These are phyloP conservation scores for Prunus mira DNA, from an alignment of 306 rosid genomes.

Conservation along the genomic window DNA sequence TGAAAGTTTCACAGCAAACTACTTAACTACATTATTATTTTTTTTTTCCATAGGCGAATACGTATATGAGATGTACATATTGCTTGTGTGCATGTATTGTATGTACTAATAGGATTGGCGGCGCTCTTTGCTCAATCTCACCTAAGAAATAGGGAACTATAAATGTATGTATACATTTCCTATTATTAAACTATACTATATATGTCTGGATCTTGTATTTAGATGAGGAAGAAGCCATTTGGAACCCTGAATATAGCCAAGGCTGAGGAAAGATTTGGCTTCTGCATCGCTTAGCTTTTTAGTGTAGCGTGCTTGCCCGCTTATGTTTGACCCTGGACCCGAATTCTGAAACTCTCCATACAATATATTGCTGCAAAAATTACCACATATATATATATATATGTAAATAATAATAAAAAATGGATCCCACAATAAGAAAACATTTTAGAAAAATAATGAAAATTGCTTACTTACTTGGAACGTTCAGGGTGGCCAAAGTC, in stretches of 20 bases:
- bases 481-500: not conserved
- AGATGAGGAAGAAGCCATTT: conserved; percentile 59
- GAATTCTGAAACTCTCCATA: conserved; percentile 37
- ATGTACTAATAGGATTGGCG: too few species aligned
- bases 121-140: too few species aligned
- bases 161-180: too few species aligned
- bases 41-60: too few species aligned
- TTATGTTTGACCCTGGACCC: conserved; percentile 24
- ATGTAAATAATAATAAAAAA: not conserved
- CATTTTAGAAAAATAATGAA: not conserved
- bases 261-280: conserved; percentile 37
- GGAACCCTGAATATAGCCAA: conserved; percentile 36
- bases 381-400: not conserved
- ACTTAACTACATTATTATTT: too few species aligned
- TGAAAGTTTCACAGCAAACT: too few species aligned
- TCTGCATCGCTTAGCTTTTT: conserved; percentile 20
- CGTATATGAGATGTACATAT: too few species aligned
- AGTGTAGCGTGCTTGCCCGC: not conserved
- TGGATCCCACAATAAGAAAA: not conserved
- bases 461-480: conserved; percentile 14
- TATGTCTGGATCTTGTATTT: not conserved
- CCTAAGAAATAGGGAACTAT: too few species aligned
- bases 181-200: too few species aligned
- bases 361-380: conserved; percentile 19
- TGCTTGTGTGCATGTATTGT: too few species aligned